Evolutionary conservation across 2,329 filamentous ascomycete genomes (phyloP).

Genomic region (Cyphellophora europaea): DNA sequence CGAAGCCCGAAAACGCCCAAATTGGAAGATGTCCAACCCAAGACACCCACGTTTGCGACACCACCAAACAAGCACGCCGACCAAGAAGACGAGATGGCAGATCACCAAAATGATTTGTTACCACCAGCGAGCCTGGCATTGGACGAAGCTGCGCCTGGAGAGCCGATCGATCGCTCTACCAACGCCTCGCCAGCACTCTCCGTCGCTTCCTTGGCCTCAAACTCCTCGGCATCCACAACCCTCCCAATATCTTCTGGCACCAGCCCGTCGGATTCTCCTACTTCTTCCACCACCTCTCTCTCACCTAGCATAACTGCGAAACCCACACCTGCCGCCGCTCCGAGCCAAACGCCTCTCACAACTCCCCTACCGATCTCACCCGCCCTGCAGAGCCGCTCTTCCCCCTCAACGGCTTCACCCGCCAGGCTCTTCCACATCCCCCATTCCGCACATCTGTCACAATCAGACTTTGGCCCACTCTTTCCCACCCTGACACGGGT

Average conservation of each 20-base stretch:
- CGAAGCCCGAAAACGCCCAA: background rate
- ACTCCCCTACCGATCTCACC: background rate
- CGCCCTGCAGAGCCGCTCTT: background rate
- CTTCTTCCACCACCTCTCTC: conserved; percentile 6
- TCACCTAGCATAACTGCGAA: conserved; percentile 5
- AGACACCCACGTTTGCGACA: conserved; percentile 2
- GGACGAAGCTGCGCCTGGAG: background rate
- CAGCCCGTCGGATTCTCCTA: conserved; percentile 1
- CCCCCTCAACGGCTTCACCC: conserved; percentile 25
- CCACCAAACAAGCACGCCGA: conserved; percentile 3
- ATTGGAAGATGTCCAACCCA: background rate
- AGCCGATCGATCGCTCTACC: background rate
- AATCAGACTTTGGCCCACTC: conserved; percentile 74
- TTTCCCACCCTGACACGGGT: conserved; percentile 58
- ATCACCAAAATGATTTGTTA: background rate
- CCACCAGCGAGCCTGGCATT: background rate
- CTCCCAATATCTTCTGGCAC: too few species aligned
- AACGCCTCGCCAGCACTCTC: background rate
- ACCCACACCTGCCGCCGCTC: conserved; percentile 5
- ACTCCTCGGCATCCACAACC: too few species aligned
- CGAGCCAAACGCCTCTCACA: background rate
- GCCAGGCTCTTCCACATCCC: conserved; percentile 65
- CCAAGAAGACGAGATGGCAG: background rate
- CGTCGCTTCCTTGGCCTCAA: background rate
- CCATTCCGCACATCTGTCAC: conserved; percentile 68